phyloP scores from a whole-genome alignment of 1,284 basidiomycete genomes.

The Ceratobasidium sp. region DNA sequence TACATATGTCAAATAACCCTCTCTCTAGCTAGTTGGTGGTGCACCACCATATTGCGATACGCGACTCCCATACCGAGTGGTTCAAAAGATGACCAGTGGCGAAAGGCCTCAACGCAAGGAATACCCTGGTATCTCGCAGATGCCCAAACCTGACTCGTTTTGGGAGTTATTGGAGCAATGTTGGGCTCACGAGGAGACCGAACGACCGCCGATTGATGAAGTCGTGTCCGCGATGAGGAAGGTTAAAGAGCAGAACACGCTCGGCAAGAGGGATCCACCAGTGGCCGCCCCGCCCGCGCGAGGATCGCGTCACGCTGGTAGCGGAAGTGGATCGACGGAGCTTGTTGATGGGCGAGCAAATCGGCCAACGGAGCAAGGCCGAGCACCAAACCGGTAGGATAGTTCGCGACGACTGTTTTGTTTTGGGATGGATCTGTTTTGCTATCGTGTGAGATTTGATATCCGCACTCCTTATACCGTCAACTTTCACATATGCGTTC shows the following conservation, averaged over 20 bases:
- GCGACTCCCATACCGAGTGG: conserved; percentile 8
- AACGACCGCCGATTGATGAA: conserved; percentile 8
- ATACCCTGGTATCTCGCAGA: neutral
- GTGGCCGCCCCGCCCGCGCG: neutral
- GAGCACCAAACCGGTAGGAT: no score
- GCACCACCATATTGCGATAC: neutral
- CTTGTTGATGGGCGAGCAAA: no score
- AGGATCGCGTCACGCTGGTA: neutral
- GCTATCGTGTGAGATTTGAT: no score
- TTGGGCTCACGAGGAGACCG: neutral
- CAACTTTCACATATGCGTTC: no score
- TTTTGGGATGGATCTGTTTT: no score
- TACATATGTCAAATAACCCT: neutral
- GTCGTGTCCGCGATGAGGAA: conserved; percentile 8
- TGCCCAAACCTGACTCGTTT: neutral
- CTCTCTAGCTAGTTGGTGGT: conserved; percentile 4
- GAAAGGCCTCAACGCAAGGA: neutral
- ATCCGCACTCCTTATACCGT: no score
- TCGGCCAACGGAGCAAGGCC: no score
- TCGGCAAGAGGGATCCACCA: neutral
- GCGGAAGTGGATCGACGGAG: no score
- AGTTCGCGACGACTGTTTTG: no score
- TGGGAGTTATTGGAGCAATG: conserved; percentile 18
- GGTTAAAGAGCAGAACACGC: neutral
- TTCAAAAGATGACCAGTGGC: neutral